Evolutionary conservation across 2,329 filamentous ascomycete species (phyloP).

Genomic region (Cladorrhinum sp.): DNA sequence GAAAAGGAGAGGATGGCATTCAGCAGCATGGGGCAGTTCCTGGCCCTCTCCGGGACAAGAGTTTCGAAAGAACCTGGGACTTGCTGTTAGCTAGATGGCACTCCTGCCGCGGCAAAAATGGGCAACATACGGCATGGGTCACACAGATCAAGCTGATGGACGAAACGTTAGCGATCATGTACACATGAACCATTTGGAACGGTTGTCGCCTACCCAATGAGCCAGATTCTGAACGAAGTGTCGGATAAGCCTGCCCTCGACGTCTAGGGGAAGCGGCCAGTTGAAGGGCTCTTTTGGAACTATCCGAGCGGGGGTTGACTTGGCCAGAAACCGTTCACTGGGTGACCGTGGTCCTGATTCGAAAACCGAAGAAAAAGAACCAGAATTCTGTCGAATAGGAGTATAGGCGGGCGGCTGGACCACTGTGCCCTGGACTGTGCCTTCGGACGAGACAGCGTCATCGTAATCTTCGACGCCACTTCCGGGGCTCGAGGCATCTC

Average conservation of each 20-base stretch:
- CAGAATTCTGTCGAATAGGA: background rate
- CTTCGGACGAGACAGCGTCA: constrained; percentile 4
- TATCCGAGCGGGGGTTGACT: background rate
- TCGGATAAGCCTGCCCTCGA: constrained; percentile 32
- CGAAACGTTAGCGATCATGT: background rate
- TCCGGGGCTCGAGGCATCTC: constrained; percentile 22
- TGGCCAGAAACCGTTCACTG: constrained; percentile 5
- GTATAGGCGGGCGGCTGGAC: background rate
- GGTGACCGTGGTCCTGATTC: constrained; percentile 4
- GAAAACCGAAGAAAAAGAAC: background rate
- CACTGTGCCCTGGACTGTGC: background rate
- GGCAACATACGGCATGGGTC: constrained; percentile 31
- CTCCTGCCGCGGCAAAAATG: background rate
- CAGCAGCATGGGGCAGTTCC: constrained; percentile 48
- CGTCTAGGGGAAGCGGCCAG: constrained; percentile 30
- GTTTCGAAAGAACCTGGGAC: constrained; percentile 48
- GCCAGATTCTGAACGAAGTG: constrained; percentile 36
- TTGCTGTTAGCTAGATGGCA: background rate
- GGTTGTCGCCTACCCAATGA: constrained; percentile 31
- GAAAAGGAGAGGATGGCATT: constrained; percentile 57
- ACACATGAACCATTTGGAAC: background rate
- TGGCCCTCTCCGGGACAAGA: constrained; percentile 51
- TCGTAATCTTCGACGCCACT: constrained; percentile 22
- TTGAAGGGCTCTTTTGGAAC: constrained; percentile 1
- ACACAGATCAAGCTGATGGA: constrained; percentile 41